These are phyloP conservation scores for Coniferiporia weirii DNA, from an alignment of 1,284 basidiomycete species.

Conservation along the genomic window DNA sequence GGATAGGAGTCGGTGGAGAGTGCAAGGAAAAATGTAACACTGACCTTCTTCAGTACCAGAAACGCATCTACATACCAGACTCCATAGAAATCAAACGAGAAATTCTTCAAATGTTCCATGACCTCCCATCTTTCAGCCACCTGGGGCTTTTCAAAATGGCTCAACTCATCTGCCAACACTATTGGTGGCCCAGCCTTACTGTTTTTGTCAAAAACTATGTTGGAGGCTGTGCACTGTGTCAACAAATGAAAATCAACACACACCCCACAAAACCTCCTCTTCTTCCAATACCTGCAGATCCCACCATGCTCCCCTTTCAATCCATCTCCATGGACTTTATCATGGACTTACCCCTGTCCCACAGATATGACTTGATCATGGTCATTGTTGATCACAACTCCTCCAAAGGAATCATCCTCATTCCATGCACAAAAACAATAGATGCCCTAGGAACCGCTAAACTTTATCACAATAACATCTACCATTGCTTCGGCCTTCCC, in stretches of 20 bases:
- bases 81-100: too few species aligned
- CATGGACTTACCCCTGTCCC: conserved; percentile 27
- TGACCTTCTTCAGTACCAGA: too few species aligned
- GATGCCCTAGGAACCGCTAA: conserved; percentile 20
- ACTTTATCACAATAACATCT: neutral
- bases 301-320: too few species aligned
- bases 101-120: too few species aligned
- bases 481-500: conserved; percentile 25
- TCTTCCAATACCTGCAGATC: conserved; percentile 14
- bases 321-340: conserved; percentile 29
- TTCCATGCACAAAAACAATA: conserved; percentile 14
- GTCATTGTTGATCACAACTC: neutral
- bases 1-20: too few species aligned
- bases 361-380: neutral
- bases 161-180: too few species aligned
- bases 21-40: too few species aligned
- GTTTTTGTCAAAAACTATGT: too few species aligned
- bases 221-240: conserved; percentile 34
- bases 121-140: too few species aligned
- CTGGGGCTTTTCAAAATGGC: too few species aligned
- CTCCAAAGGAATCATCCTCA: neutral
- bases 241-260: conserved; percentile 28
- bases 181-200: too few species aligned
- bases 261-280: conserved; percentile 13
- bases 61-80: too few species aligned